A percentile compares a stretch with the other conserved stretches of the same genome.
These are phyloP conservation scores for Marasmius sp. DNA, from an alignment of 1,284 basidiomycete genomes.

Conservation along the genomic window DNA sequence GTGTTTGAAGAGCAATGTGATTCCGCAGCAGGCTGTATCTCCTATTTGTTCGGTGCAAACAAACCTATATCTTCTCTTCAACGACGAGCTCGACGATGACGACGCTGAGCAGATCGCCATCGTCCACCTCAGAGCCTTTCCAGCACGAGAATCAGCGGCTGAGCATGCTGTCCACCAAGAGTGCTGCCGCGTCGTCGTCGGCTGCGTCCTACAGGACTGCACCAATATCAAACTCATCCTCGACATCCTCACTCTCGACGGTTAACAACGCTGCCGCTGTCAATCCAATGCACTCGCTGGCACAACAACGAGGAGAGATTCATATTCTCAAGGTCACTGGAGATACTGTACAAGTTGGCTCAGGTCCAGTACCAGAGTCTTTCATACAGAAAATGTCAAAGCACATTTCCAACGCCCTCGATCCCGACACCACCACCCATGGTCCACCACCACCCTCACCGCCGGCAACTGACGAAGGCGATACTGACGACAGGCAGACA, in stretches of 20 bases:
- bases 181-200: constrained; percentile 9
- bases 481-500: constrained; percentile 27
- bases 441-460: constrained; percentile 69
- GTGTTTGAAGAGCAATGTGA: no score
- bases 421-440: constrained; percentile 27
- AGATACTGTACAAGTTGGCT: constrained; percentile 42
- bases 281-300: constrained; percentile 33
- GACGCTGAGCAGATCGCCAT: constrained; percentile 2
- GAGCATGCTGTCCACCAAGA: constrained; percentile 1
- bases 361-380: constrained; percentile 37
- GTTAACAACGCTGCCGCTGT: constrained; percentile 15
- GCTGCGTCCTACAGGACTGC: constrained; percentile 11
- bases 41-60: not conserved
- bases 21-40: no score
- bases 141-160: constrained; percentile 1
- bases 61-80: not conserved
- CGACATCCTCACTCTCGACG: constrained; percentile 1
- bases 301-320: constrained; percentile 39
- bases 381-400: constrained; percentile 36
- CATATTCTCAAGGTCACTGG: constrained; percentile 54
- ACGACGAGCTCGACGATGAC: constrained; percentile 2
- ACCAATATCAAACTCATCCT: constrained; percentile 4
- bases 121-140: not conserved
- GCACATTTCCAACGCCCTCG: constrained; percentile 32
- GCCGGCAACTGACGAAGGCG: constrained; percentile 55